Evolutionary conservation across 83 land plant species (phyloP).

Genomic region (Larix sibirica): DNA sequence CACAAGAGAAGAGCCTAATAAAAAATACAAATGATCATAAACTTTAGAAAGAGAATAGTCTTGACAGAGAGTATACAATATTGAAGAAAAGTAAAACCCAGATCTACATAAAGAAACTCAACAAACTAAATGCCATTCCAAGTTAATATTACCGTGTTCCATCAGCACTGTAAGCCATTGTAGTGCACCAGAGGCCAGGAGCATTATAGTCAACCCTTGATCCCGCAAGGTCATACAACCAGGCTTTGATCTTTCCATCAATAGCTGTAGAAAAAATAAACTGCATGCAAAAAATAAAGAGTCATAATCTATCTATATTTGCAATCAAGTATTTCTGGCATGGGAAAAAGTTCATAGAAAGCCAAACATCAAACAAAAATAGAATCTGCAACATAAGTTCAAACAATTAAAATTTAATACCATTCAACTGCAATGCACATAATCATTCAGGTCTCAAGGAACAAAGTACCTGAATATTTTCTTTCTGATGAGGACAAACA

Average conservation of each 20-base stretch:
- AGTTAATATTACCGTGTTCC: slow-evolving; percentile 66
- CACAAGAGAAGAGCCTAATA: slow-evolving; percentile 90
- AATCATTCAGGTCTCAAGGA: neutral
- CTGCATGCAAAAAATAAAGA: slow-evolving; percentile 40
- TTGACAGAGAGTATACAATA: neutral
- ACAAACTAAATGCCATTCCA: neutral
- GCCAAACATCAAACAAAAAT: slow-evolving; percentile 3
- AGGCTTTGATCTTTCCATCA: slow-evolving; percentile 97
- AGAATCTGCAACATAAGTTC: neutral
- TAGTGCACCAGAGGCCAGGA: slow-evolving; percentile 93
- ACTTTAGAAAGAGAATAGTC: neutral
- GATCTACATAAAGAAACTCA: neutral
- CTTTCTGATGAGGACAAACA: slow-evolving; percentile 93
- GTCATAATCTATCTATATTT: neutral
- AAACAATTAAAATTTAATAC: neutral
- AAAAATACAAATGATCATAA: neutral
- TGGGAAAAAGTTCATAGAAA: neutral
- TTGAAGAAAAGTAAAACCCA: neutral
- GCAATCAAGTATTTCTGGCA: neutral
- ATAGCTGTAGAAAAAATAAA: slow-evolving; percentile 94
- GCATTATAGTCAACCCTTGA: slow-evolving; percentile 98
- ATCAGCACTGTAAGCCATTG: slow-evolving; percentile 98
- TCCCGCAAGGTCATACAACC: slow-evolving; percentile 88
- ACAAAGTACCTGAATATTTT: slow-evolving; percentile 74
- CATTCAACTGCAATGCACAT: neutral